Conservation (phyloP, 768 basidiomycete species). For the Filobasidium floriforme region DNA sequence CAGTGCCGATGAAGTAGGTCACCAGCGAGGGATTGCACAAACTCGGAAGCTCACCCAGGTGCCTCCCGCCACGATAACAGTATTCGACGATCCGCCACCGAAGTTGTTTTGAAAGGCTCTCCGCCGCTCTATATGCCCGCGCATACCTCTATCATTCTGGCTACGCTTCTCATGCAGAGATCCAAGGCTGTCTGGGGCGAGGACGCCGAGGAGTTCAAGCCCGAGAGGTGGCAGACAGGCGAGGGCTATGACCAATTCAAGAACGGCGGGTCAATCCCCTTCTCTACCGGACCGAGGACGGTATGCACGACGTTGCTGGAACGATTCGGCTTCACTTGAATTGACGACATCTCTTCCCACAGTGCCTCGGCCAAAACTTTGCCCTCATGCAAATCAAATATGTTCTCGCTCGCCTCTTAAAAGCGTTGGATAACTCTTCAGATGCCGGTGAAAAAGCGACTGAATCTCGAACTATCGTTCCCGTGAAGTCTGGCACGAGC, state of each 20-base stretch:
- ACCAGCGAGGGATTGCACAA: too few relatives aligned
- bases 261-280: constrained; percentile 26
- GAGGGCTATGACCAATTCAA: constrained; percentile 48
- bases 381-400: constrained; percentile 32
- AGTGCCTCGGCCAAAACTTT: constrained; percentile 41
- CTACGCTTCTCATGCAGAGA: constrained; percentile 61
- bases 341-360: background rate
- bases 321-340: too few relatives aligned
- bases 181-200: constrained; percentile 63
- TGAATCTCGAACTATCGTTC: background rate
- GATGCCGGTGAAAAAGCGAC: background rate
- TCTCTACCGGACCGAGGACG: constrained; percentile 39
- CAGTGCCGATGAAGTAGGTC: constrained; percentile 60
- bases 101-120: constrained; percentile 32
- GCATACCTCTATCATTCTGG: constrained; percentile 52
- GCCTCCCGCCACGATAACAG: constrained; percentile 19
- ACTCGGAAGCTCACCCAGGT: too few relatives aligned
- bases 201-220: constrained; percentile 69
- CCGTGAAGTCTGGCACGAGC: constrained; percentile 30
- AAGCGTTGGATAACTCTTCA: background rate
- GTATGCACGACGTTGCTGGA: too few relatives aligned
- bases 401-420: constrained; percentile 21
- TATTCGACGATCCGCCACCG: constrained; percentile 33
- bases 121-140: constrained; percentile 36
- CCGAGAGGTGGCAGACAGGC: constrained; percentile 62